Percentiles rank a stretch among this genome's conserved stretches.
Evolutionary conservation across 179 eudicot species (phyloP).

Genomic region (Sideroxylon spinosum): DNA sequence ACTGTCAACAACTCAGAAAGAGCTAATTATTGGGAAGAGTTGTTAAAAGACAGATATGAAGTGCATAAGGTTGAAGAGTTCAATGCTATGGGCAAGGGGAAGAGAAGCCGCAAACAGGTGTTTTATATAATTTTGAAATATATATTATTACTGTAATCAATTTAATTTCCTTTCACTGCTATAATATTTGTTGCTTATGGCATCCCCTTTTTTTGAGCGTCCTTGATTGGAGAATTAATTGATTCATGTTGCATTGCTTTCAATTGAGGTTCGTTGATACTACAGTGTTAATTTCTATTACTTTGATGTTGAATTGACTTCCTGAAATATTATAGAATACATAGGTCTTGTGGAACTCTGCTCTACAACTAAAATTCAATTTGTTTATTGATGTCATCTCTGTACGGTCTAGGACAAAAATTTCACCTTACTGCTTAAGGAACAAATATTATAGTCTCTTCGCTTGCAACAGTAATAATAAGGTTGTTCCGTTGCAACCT

Average conservation of each 20-base stretch:
- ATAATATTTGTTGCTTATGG: slow-evolving; percentile 1
- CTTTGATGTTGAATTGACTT: slow-evolving; percentile 8
- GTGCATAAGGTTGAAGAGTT: slow-evolving; percentile 83
- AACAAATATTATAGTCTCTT: too few species aligned
- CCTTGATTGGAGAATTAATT: neutral
- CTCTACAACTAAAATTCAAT: neutral
- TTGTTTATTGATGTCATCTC: neutral
- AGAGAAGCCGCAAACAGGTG: slow-evolving; percentile 98
- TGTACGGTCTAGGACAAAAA: neutral
- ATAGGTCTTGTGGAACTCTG: neutral
- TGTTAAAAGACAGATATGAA: slow-evolving; percentile 70
- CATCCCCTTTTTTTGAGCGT: neutral
- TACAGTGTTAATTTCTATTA: too few species aligned
- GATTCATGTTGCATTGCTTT: neutral
- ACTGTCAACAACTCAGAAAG: slow-evolving; percentile 53
- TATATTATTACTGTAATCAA: neutral
- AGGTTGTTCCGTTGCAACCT: too few species aligned
- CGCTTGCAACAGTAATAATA: too few species aligned
- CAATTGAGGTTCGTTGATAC: neutral
- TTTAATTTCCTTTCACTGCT: neutral
- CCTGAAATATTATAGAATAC: neutral
- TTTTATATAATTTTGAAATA: neutral
- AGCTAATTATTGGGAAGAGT: slow-evolving; percentile 79
- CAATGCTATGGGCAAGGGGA: slow-evolving; percentile 89
- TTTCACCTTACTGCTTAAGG: slow-evolving; percentile 12